Conservation (phyloP, 2,329 filamentous ascomycete species). For the Fusarium albidum region DNA sequence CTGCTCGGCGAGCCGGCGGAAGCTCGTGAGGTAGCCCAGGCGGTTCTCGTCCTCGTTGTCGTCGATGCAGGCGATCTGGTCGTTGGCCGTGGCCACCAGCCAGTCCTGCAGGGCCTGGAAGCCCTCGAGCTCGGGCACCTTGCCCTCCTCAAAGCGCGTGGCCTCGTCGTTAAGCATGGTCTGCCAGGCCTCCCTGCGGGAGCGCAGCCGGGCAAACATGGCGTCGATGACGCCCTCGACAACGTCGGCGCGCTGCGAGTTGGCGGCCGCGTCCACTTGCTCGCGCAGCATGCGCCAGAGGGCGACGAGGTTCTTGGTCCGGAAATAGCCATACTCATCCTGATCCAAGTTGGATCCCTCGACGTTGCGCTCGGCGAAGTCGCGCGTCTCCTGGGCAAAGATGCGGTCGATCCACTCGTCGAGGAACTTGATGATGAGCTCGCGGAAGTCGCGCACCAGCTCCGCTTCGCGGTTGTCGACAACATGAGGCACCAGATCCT, state of each 20-base stretch:
- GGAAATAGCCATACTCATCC: constrained; percentile 89
- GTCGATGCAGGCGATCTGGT: constrained; percentile 98
- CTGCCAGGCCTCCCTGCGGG: constrained; percentile 86
- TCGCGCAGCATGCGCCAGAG: constrained; percentile 98
- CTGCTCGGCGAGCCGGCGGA: constrained; percentile 83
- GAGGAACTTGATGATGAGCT: constrained; percentile 93
- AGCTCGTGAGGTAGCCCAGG: constrained; percentile 84
- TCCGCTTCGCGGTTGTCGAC: constrained; percentile 91
- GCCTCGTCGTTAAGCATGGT: constrained; percentile 88
- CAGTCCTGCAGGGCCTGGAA: constrained; percentile 91
- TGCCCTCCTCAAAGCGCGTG: constrained; percentile 70
- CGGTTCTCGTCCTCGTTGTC: constrained; percentile 81
- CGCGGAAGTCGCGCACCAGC: constrained; percentile 90
- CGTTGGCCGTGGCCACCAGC: constrained; percentile 96
- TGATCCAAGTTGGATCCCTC: constrained; percentile 81
- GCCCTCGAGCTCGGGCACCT: constrained; percentile 65
- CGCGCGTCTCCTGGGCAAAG: constrained; percentile 79
- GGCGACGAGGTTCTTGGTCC: constrained; percentile 89
- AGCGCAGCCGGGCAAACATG: constrained; percentile 88
- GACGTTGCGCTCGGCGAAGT: constrained; percentile 79
- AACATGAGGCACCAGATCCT: constrained; percentile 84
- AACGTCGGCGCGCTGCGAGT: constrained; percentile 87
- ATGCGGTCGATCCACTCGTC: constrained; percentile 99
- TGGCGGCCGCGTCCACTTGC: constrained; percentile 84
- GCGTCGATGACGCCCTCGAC: constrained; percentile 95